Percentiles rank a stretch among this genome's conserved stretches.
These are phyloP conservation scores for Cucumis hystrix DNA, from an alignment of 306 rosid genomes.

Conservation along the genomic window DNA sequence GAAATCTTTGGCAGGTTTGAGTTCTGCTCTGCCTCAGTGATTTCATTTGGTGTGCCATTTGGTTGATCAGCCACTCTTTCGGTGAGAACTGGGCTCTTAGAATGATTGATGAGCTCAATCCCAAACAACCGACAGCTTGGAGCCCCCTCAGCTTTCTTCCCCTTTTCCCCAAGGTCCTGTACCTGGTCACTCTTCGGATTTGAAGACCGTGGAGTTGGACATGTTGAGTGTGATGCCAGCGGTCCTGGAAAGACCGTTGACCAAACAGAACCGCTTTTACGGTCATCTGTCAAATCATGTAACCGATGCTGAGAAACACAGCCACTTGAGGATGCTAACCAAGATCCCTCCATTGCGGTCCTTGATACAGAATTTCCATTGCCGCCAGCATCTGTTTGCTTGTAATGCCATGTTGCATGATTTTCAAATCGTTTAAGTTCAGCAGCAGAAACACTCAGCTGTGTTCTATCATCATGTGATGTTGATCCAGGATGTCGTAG, in stretches of 20 bases:
- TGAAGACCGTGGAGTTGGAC: conserved; percentile 25
- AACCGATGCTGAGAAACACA: conserved; percentile 30
- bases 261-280: conserved; percentile 38
- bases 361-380: conserved; percentile 28
- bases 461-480: conserved; percentile 36
- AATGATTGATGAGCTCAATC: conserved; percentile 42
- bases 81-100: conserved; percentile 15
- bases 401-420: conserved; percentile 34
- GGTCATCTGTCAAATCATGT: conserved; percentile 51
- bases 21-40: conserved; percentile 37
- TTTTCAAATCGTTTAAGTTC: conserved; percentile 44
- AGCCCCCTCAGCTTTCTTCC: conserved; percentile 44
- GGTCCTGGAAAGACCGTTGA: conserved; percentile 19
- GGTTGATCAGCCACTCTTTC: conserved; percentile 26
- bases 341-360: conserved; percentile 40
- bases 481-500: conserved; percentile 39
- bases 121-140: conserved; percentile 63
- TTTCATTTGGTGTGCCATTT: conserved; percentile 7
- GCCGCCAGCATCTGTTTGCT: conserved; percentile 34
- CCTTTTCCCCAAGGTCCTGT: conserved; percentile 40
- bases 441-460: conserved; percentile 16
- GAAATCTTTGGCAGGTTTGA: conserved; percentile 37
- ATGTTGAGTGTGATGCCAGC: neutral
- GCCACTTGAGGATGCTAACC: conserved; percentile 46
- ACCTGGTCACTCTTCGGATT: conserved; percentile 25